Evolutionary conservation across 768 basidiomycete species (phyloP), one percentile per base, ranked within the genome.

Genomic region (Vishniacozyma victoriae): DNA sequence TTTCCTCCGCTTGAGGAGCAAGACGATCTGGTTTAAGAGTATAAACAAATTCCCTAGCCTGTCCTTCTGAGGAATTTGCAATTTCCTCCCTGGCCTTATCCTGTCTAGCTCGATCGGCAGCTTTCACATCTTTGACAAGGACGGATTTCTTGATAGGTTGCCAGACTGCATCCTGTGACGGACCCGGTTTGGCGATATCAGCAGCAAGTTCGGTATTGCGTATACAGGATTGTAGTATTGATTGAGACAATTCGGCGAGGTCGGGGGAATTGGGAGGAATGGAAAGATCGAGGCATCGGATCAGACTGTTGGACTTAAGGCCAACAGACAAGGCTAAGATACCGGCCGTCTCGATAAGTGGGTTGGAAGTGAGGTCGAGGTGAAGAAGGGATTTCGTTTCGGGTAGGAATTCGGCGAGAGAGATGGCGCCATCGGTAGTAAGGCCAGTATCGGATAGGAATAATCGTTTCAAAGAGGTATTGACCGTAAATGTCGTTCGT

Each of bases 371-470:
- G 23, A 95, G 54, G 71, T 96, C 95, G 45, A 99, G 82, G 70
- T 97, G 92, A 0, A 96, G 77, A 4, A 99, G 77, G 0, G 85
- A 85, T 15, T 78, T 79, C 0, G 87, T 84, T 69, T 97, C 92
- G 0, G 92, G 91, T 0, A 97, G 80, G 75, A 95, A 97, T 70
- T 97, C 93, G 2, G 93, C 95, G 1, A 97, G 79, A 0, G 89
- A 85, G 54, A 97, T 97, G 0, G 93, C 92, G 1, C 90, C 91
- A 0, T 83, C 76, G 0, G 87, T 85, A 0, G 80, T 80, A 64
- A 97, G 79, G 3, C 76, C 75, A 0, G 92, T 95, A 2, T 83
- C 81, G 5, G 88, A 85, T 18, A 97, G 79, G 75, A 95, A 96
- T 36, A 99, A 75, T 1, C 95, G 83, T 63, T 93, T 96, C 26